These are phyloP conservation scores for Cryptosporidium muris DNA, from an alignment of 169 alveolate species.

Conservation along the genomic window DNA sequence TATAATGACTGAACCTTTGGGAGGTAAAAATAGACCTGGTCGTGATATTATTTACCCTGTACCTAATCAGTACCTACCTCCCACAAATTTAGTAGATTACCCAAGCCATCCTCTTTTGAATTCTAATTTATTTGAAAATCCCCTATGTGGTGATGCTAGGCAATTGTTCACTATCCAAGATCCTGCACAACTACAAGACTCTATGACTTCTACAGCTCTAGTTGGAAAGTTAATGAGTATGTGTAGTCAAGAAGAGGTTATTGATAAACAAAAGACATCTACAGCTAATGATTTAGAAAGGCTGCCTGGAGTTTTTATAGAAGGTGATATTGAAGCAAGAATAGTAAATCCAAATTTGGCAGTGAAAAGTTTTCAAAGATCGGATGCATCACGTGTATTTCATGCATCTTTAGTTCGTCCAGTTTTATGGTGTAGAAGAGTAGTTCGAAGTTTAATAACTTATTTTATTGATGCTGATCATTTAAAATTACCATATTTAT, in stretches of 20 bases:
- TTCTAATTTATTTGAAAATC: conserved; percentile 39
- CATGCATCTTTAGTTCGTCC: conserved; percentile 81
- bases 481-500: conserved; percentile 72
- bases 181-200: conserved; percentile 18
- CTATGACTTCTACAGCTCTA: conserved; percentile 7
- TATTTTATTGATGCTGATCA: conserved; percentile 83
- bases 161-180: conserved; percentile 43
- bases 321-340: conserved; percentile 78
- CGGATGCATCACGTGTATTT: conserved; percentile 84
- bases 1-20: conserved; percentile 2
- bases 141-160: not conserved
- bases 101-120: conserved; percentile 25
- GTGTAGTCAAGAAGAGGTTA: conserved; percentile 82
- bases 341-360: conserved; percentile 80
- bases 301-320: conserved; percentile 62
- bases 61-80: conserved; percentile 23
- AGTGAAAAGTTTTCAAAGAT: conserved; percentile 83
- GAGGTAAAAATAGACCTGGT: conserved; percentile 40
- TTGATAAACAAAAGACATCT: conserved; percentile 79
- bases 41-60: conserved; percentile 38
- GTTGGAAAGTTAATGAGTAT: conserved; percentile 81
- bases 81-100: conserved; percentile 11
- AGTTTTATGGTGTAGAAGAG: conserved; percentile 84
- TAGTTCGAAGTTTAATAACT: conserved; percentile 78
- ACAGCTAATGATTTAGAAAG: conserved; percentile 86